Conservation (phyloP, 1,139 yeast genomes). For the Citeromyces siamensis region DNA sequence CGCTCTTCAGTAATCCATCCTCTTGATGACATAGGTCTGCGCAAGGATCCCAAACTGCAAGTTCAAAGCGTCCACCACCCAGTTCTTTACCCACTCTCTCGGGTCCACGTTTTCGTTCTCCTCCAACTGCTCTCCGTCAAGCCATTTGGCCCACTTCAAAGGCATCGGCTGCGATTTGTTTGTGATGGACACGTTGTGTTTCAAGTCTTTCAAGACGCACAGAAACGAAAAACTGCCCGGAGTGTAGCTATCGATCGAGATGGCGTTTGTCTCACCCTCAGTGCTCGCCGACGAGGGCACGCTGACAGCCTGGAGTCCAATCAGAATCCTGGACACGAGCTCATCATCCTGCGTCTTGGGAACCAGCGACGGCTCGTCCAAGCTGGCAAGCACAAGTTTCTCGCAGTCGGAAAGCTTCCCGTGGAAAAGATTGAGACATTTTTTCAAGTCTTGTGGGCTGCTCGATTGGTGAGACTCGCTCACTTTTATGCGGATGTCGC, state of each 20-base stretch:
- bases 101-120: slow-evolving; percentile 59
- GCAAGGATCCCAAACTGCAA: slow-evolving; percentile 78
- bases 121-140: slow-evolving; percentile 29
- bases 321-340: slow-evolving; percentile 50
- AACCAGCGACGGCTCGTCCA: slow-evolving; percentile 57
- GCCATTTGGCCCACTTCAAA: slow-evolving; percentile 78
- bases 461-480: slow-evolving; percentile 18
- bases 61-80: slow-evolving; percentile 79
- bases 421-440: slow-evolving; percentile 55
- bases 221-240: slow-evolving; percentile 51
- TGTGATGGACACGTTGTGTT: slow-evolving; percentile 61
- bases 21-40: slow-evolving; percentile 77
- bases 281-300: slow-evolving; percentile 19
- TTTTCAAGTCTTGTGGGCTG: slow-evolving; percentile 12
- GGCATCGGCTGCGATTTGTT: slow-evolving; percentile 89
- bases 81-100: slow-evolving; percentile 87
- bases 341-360: slow-evolving; percentile 22
- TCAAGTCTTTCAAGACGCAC: slow-evolving; percentile 61
- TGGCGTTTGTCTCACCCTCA: slow-evolving; percentile 19
- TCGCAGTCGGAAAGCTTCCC: slow-evolving; percentile 84
- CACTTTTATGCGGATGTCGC: slow-evolving; percentile 56
- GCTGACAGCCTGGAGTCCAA: slow-evolving; percentile 67
- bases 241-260: slow-evolving; percentile 25
- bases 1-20: slow-evolving; percentile 59
- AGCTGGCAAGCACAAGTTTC: slow-evolving; percentile 75